Evolutionary conservation across 768 basidiomycete species (phyloP).

Genomic region (Auriscalpium vulgare): DNA sequence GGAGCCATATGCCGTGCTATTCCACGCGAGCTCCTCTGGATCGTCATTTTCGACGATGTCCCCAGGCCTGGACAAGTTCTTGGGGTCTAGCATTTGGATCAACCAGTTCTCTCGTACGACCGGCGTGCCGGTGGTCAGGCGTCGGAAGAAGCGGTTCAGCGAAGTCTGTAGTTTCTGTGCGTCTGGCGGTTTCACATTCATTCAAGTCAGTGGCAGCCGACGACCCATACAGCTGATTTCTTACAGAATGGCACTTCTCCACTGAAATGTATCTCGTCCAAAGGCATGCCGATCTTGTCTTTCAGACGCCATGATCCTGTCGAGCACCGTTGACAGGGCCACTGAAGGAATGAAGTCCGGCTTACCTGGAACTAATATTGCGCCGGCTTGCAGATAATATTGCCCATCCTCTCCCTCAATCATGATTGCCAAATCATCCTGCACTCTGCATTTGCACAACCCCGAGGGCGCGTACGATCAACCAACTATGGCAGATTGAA

Average conservation of each 20-base stretch:
- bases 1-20: constrained; percentile 41
- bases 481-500: no score
- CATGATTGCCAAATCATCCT: constrained; percentile 18
- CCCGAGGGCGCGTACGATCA: constrained; percentile 9
- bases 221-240: constrained; percentile 14
- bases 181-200: constrained; percentile 28
- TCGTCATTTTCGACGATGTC: constrained; percentile 28
- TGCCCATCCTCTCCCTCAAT: constrained; percentile 51
- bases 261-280: constrained; percentile 64
- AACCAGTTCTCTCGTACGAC: constrained; percentile 66
- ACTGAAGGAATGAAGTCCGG: not conserved
- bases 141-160: constrained; percentile 64
- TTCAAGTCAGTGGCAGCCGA: no score
- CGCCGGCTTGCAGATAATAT: constrained; percentile 71
- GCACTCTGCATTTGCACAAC: constrained; percentile 10
- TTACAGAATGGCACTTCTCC: constrained; percentile 70
- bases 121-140: constrained; percentile 58
- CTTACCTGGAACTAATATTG: constrained; percentile 55
- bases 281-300: constrained; percentile 66
- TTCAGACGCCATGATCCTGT: constrained; percentile 69
- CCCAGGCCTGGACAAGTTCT: not conserved
- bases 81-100: constrained; percentile 32
- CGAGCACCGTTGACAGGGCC: not conserved
- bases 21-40: constrained; percentile 63
- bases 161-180: constrained; percentile 53